Evolutionary conservation across 371 early-diverging fungal species (phyloP).

Genomic region (Haplosporangium sp.): DNA sequence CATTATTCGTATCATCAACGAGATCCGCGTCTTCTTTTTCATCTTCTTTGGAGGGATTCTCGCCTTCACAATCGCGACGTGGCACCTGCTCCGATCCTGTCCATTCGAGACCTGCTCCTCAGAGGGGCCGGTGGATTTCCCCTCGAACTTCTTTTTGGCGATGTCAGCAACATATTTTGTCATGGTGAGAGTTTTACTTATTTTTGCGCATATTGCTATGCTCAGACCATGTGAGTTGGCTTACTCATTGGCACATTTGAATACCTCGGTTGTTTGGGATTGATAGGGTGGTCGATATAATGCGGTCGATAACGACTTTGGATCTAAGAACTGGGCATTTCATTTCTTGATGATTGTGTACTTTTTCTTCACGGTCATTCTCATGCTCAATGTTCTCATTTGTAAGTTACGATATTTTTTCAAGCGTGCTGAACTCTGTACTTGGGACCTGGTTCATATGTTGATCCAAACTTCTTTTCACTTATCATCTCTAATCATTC

Average conservation of each 20-base stretch:
- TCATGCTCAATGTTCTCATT: constrained; percentile 33
- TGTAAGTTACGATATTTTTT: constrained; percentile 3
- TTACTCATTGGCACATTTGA: too few relatives aligned
- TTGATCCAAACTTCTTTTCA: neutral
- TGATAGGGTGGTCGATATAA: constrained; percentile 21
- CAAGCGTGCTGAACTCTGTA: too few relatives aligned
- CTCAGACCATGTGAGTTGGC: too few relatives aligned
- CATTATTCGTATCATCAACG: constrained; percentile 13
- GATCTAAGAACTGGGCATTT: constrained; percentile 1
- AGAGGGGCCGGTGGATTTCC: neutral
- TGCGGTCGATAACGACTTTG: constrained; percentile 6
- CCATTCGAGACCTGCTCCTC: neutral
- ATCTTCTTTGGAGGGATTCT: constrained; percentile 25
- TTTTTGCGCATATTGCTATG: too few relatives aligned
- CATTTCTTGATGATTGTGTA: constrained; percentile 19
- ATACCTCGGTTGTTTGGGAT: too few relatives aligned
- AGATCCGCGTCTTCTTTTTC: constrained; percentile 30
- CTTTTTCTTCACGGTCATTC: constrained; percentile 24
- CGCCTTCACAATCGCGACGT: constrained; percentile 16
- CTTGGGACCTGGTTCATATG: neutral
- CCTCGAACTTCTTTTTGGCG: constrained; percentile 6
- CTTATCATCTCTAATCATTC: neutral
- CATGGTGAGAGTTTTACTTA: constrained; percentile 12
- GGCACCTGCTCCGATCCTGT: constrained; percentile 24
- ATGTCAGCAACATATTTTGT: constrained; percentile 30